phyloP scores from a whole-genome alignment of 768 basidiomycete species.

The Lactifluus piperatus region DNA sequence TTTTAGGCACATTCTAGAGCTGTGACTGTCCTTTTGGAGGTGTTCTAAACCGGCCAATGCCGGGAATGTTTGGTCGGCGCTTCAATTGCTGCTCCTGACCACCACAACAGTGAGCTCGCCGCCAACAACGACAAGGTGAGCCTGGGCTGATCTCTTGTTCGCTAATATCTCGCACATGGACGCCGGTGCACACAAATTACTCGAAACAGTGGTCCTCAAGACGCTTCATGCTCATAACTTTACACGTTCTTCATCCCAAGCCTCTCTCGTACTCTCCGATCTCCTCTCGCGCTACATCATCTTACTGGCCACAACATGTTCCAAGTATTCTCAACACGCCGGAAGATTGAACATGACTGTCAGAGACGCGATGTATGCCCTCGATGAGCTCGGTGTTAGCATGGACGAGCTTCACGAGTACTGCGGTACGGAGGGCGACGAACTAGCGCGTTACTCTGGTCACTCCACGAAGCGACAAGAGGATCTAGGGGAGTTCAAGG shows the following conservation, averaged over 20 bases:
- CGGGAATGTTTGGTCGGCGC: constrained; percentile 18
- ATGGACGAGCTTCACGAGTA: constrained; percentile 65
- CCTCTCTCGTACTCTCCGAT: constrained; percentile 62
- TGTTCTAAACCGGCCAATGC: constrained; percentile 4
- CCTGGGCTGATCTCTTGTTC: neutral
- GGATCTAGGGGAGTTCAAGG: constrained; percentile 65
- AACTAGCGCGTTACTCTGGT: constrained; percentile 57
- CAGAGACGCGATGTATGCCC: constrained; percentile 52
- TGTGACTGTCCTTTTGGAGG: too few species aligned
- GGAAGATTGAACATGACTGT: constrained; percentile 52
- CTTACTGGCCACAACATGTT: constrained; percentile 56
- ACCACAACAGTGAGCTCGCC: constrained; percentile 20
- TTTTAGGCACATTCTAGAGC: too few species aligned
- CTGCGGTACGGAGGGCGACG: constrained; percentile 53
- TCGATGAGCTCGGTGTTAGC: constrained; percentile 68
- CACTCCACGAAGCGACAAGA: constrained; percentile 58
- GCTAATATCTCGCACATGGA: constrained; percentile 34
- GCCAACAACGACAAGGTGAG: constrained; percentile 17
- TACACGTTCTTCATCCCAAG: constrained; percentile 65
- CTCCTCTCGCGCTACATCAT: constrained; percentile 66
- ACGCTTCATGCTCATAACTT: constrained; percentile 74
- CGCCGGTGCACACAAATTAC: constrained; percentile 44
- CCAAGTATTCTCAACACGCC: constrained; percentile 66
- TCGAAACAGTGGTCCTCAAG: constrained; percentile 58
- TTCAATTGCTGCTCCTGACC: constrained; percentile 20